Conservation (phyloP, 176 grass and related monocot genomes). For the Neostapfia colusana region DNA sequence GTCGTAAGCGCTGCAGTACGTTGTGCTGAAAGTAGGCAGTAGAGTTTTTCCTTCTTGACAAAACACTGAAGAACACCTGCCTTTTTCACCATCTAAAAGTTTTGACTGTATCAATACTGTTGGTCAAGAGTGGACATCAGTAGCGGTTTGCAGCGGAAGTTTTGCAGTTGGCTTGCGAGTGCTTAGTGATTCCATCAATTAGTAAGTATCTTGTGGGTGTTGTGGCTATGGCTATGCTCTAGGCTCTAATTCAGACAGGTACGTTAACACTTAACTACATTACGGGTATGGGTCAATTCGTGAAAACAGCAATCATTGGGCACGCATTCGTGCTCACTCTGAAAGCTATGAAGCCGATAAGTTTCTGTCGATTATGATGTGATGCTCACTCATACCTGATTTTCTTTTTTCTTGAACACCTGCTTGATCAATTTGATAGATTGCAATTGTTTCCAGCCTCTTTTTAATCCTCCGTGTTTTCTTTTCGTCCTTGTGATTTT, state of each 20-base stretch:
- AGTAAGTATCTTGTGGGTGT: not conserved
- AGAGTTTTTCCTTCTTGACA: not conserved
- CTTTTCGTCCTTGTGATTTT: not conserved
- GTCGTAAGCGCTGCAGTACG: not conserved
- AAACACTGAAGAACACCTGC: not conserved
- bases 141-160: not conserved
- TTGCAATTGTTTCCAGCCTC: not conserved
- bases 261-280: conserved; percentile 2
- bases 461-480: not conserved
- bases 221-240: not conserved
- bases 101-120: not conserved
- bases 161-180: not conserved
- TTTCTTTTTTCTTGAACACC: no score
- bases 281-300: not conserved
- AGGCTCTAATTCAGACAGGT: not conserved
- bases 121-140: not conserved
- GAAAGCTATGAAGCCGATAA: not conserved
- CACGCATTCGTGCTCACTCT: not conserved
- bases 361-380: not conserved
- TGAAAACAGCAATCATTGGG: not conserved
- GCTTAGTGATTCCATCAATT: not conserved
- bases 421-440: not conserved
- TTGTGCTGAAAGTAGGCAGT: not conserved
- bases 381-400: not conserved
- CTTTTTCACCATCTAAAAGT: not conserved